phyloP scores from a whole-genome alignment of 441 rosid species.

The Macaranga tanarius region DNA sequence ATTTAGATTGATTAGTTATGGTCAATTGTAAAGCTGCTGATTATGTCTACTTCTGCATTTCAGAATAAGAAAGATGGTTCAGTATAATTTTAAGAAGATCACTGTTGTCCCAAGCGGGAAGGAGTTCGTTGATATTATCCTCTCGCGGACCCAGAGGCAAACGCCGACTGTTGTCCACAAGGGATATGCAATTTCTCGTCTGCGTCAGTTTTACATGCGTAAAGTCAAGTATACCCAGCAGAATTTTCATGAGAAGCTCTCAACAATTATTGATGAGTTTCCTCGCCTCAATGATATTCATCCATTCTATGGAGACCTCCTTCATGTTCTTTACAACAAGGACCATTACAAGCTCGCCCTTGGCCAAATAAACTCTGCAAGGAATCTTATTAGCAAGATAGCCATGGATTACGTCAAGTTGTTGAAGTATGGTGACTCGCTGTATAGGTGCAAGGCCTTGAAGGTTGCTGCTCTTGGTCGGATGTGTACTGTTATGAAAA shows the following conservation, averaged over 20 bases:
- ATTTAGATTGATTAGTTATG: background rate
- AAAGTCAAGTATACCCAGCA: conserved; percentile 79
- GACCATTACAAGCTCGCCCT: conserved; percentile 88
- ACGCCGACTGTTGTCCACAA: conserved; percentile 89
- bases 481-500: conserved; percentile 63
- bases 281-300: conserved; percentile 81
- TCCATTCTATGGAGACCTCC: conserved; percentile 79
- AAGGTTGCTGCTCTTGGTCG: conserved; percentile 68
- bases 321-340: conserved; percentile 62
- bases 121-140: conserved; percentile 69
- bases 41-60: background rate
- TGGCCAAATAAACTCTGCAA: conserved; percentile 71
- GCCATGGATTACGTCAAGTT: conserved; percentile 56
- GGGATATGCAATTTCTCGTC: conserved; percentile 69
- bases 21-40: background rate
- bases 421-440: conserved; percentile 63
- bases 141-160: conserved; percentile 74
- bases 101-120: conserved; percentile 83
- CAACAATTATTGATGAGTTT: conserved; percentile 68
- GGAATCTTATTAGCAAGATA: conserved; percentile 66
- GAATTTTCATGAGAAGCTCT: conserved; percentile 74
- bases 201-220: conserved; percentile 75
- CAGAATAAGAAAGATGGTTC: conserved; percentile 55
- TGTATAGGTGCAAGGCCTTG: conserved; percentile 59
- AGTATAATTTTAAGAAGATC: conserved; percentile 80